A percentile compares a stretch with the other conserved stretches of the same genome.
Conservation (phyloP, 768 basidiomycete genomes). For the Rhodotorula diobovata region DNA sequence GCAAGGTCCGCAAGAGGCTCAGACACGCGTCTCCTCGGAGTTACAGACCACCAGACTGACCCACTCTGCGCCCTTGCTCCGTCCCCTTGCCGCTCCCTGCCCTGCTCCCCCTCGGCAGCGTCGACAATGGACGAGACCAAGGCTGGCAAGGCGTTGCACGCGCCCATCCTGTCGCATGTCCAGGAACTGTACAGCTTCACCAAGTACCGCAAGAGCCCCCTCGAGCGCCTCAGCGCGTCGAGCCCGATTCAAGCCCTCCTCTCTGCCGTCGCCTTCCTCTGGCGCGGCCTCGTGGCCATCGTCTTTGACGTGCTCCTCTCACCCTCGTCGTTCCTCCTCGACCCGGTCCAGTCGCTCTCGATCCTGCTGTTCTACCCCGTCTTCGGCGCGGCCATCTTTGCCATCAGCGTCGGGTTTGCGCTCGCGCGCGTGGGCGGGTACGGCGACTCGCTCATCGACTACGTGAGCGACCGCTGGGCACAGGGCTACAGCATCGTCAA, state of each 20-base stretch:
- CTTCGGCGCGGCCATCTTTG: neutral
- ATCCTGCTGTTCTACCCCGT: constrained; percentile 11
- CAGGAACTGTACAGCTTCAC: neutral
- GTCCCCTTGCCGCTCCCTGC: too few relatives aligned
- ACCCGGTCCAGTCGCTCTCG: constrained; percentile 11
- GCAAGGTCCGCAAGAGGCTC: too few relatives aligned
- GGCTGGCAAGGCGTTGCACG: too few relatives aligned
- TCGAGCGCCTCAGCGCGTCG: neutral
- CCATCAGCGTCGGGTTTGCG: neutral
- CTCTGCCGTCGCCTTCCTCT: neutral
- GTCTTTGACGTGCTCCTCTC: constrained; percentile 4
- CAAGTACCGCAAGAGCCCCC: neutral
- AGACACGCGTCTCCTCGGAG: too few relatives aligned
- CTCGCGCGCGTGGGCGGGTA: neutral
- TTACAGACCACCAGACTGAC: too few relatives aligned
- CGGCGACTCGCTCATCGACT: constrained; percentile 11
- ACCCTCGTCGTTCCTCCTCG: constrained; percentile 15
- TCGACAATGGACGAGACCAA: too few relatives aligned
- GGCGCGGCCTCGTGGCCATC: neutral
- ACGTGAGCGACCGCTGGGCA: neutral
- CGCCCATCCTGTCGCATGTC: neutral
- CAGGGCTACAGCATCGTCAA: constrained; percentile 16
- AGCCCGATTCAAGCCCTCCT: neutral
- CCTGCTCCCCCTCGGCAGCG: too few relatives aligned
- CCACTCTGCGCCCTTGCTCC: too few relatives aligned